Evolutionary conservation across 1,139 yeast species (phyloP), one percentile per base, ranked within the genome.

Genomic region (Kurtzmaniella quercitrusa): DNA sequence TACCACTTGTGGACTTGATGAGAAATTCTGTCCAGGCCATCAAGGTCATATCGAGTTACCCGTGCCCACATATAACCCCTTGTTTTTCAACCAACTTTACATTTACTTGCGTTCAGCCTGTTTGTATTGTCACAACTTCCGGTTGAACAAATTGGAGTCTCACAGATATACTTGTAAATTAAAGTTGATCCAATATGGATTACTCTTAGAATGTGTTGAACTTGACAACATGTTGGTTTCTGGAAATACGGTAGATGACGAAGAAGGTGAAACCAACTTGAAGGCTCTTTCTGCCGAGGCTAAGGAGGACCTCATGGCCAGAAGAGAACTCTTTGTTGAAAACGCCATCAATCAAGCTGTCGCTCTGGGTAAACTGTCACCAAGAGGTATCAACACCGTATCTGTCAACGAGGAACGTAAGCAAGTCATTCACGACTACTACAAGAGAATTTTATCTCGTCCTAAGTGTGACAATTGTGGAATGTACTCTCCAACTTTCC

Each of bases 41-140:
- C 89, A 88, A 67, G 99, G 99, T 46, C 98, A 94, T 64, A 89
- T 94, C 47, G 97, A 93, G 61, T 76, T 94, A 52, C 98, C 98
- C 8, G 84, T 88, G 34, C 96, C 98, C 5, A 95, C 88, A 38
- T 94, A 89, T 71, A 93, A 89, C 60, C 98, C 98, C 15, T 69
- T 94, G 56, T 93, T 94, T 60, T 93, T 94, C 79, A 80, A 82
- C 59, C 98, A 93, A 65, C 73, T 94, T 73, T 93, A 84, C 69
- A 76, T 87, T 47, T 82, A 84, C 55, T 73, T 94, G 57, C 76
- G 98, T 62, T 77, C 93, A 36, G 69, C 93, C 21, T 94, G 99
- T 76, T 74, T 93, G 46, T 91, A 81, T 67, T 94, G 99, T 67
- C 95, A 88, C 61, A 82, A 78, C 48, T 88, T 94, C 71, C 80